Conservation (phyloP, 805 yeast species). For the Metschnikowia rubicola region DNA sequence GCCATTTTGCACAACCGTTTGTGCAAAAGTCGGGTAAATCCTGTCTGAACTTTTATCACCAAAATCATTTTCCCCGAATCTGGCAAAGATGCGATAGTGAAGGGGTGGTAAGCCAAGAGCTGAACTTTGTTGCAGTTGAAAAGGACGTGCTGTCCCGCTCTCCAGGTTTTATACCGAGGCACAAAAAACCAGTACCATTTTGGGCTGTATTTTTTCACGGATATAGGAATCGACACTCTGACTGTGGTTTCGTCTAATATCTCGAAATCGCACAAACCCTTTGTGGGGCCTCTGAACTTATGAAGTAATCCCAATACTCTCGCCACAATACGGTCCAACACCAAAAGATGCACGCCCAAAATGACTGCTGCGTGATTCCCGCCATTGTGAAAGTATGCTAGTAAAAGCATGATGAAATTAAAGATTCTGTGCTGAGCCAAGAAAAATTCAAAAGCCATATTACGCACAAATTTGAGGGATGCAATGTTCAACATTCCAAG, state of each 20-base stretch:
- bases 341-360: conserved; percentile 42
- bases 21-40: conserved; percentile 40
- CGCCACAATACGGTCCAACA: conserved; percentile 36
- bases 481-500: conserved; percentile 37
- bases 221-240: conserved; percentile 36
- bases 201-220: conserved; percentile 13
- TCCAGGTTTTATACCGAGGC: conserved; percentile 43
- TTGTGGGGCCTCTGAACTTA: conserved; percentile 33
- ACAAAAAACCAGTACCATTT: conserved; percentile 28
- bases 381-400: conserved; percentile 41
- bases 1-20: conserved; percentile 23
- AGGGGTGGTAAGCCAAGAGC: conserved; percentile 44
- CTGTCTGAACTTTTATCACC: conserved; percentile 38
- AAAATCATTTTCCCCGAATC: conserved; percentile 38
- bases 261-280: conserved; percentile 36
- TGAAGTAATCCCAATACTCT: conserved; percentile 32
- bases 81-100: conserved; percentile 42
- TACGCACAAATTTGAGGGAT: conserved; percentile 33
- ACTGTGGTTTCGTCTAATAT: conserved; percentile 41
- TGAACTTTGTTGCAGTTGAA: conserved; percentile 39
- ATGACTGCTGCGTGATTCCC: conserved; percentile 32
- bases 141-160: conserved; percentile 46
- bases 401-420: conserved; percentile 40
- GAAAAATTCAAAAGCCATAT: conserved; percentile 41
- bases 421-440: conserved; percentile 41